Evolutionary conservation across 2,329 filamentous ascomycete species (phyloP).

Genomic region (Mariannaea elegans): DNA sequence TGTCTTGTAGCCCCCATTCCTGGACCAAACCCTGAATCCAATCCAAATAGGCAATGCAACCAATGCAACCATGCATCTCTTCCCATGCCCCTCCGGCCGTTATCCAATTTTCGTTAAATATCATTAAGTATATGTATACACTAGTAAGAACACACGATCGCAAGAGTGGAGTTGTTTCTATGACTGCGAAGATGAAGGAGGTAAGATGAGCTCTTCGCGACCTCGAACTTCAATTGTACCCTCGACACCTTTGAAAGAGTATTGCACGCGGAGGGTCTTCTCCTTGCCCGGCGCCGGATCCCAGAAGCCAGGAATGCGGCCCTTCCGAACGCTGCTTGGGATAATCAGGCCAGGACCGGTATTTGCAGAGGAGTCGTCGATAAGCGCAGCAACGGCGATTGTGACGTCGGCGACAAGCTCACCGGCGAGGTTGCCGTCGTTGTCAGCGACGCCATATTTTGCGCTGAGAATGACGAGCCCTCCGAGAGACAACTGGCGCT

Average conservation of each 20-base stretch:
- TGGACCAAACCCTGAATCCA: background rate
- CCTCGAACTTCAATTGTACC: conserved; percentile 32
- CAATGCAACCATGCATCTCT: background rate
- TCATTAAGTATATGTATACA: conserved; percentile 2
- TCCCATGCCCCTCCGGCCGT: background rate
- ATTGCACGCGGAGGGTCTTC: conserved; percentile 58
- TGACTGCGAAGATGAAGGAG: conserved; percentile 23
- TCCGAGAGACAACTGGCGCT: conserved; percentile 44
- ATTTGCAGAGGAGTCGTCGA: conserved; percentile 43
- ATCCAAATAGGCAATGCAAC: background rate
- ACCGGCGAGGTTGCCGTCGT: conserved; percentile 42
- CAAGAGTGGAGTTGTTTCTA: conserved; percentile 16
- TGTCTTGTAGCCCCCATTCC: background rate
- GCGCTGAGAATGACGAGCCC: conserved; percentile 60
- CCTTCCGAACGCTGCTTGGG: conserved; percentile 53
- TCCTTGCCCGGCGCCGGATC: conserved; percentile 55
- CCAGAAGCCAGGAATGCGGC: conserved; percentile 59
- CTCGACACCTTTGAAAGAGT: conserved; percentile 50
- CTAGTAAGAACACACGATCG: background rate
- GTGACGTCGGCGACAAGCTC: conserved; percentile 61
- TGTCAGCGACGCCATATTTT: conserved; percentile 54
- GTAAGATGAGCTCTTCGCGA: conserved; percentile 37
- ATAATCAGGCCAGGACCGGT: conserved; percentile 46
- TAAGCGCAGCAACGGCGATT: conserved; percentile 56
- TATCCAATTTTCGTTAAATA: conserved; percentile 6